Base-by-base conservation (phyloP, 345 rosid species). In the Dovyalis caffra region DNA sequence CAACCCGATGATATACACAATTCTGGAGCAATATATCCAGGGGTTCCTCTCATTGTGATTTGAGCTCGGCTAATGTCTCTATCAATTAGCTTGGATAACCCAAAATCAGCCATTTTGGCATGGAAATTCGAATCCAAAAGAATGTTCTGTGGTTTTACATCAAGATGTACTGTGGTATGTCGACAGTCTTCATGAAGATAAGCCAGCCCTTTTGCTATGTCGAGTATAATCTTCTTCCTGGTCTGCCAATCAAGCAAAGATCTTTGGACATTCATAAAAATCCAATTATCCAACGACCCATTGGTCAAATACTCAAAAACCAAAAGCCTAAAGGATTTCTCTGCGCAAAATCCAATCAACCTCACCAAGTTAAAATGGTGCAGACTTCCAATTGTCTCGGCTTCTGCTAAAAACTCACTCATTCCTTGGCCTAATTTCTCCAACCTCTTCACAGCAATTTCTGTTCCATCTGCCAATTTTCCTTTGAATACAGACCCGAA, bases 391-490 rank as follows among this genome's bases (percentile, higher is more conserved):
- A 80, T 65, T 31, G 97, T 90, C 0, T 92, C 83, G n/a, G 90
- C 93, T 75, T 92, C 97, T 0, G 97, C 84, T 70, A 82, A 73
- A 69, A 91, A 91, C 29, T 87, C 90, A 71, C 78, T 92, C 70
- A 87, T 90, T 1, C 92, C 91, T 15, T 71, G 88, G 49, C 88
- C 93, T 74, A 85, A 89, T 1, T 90, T 85, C 3, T 89, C 91
- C 89, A 93, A 90, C 21, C 87, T 80, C 87, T 93, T 93, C 34
- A 93, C 81, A 72, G 93, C 97, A 78, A 91, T 88, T 86, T 90
- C 89, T 75, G 77, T 85, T 8, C 98, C 95, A 82, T 88, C 79
- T 67, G 37, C 79, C 73, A 93, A 90, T 65, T 86, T 90, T 21
- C 97, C 97, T 25, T 87, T 84, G 61, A 88, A 91, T 5, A 93